A percentile compares a stretch with the other conserved stretches of the same genome.
phyloP scores from a whole-genome alignment of 2,329 filamentous ascomycete genomes.

The Monilinia fructigena region DNA sequence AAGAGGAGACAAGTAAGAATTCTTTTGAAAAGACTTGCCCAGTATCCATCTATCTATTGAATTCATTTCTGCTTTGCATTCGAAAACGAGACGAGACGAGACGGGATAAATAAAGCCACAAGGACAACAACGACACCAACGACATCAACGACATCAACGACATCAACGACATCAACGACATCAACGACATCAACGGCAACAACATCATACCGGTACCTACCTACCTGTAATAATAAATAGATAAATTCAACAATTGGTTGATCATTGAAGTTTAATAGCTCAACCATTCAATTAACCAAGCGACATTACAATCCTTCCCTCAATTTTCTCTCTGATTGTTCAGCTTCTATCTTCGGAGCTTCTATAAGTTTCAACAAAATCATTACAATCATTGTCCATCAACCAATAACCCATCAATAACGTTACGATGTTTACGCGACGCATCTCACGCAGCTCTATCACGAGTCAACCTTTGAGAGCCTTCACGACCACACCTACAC shows the following conservation, averaged over 20 bases:
- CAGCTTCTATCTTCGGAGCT: background rate
- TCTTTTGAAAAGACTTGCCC: too few relatives aligned
- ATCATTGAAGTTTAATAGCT: conserved; percentile 2
- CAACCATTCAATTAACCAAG: conserved; percentile 5
- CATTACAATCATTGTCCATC: background rate
- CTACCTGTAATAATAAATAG: background rate
- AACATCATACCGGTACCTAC: background rate
- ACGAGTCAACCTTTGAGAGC: conserved; percentile 47
- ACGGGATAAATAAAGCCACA: background rate
- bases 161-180: background rate
- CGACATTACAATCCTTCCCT: background rate
- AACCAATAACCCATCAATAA: conserved; percentile 9
- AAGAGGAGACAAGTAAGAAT: background rate
- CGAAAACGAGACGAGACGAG: conserved; percentile 3
- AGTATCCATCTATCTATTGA: background rate
- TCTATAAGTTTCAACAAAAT: background rate
- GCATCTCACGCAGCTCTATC: conserved; percentile 32
- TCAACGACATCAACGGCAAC: background rate
- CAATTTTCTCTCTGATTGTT: background rate
- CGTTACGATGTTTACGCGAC: conserved; percentile 37
- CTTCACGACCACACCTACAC: conserved; percentile 53
- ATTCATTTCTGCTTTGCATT: conserved; percentile 26
- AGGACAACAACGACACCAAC: background rate
- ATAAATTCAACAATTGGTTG: background rate
- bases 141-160: background rate